Conservation (phyloP, 768 basidiomycete species). For the Holtermanniella nyarrowii region DNA sequence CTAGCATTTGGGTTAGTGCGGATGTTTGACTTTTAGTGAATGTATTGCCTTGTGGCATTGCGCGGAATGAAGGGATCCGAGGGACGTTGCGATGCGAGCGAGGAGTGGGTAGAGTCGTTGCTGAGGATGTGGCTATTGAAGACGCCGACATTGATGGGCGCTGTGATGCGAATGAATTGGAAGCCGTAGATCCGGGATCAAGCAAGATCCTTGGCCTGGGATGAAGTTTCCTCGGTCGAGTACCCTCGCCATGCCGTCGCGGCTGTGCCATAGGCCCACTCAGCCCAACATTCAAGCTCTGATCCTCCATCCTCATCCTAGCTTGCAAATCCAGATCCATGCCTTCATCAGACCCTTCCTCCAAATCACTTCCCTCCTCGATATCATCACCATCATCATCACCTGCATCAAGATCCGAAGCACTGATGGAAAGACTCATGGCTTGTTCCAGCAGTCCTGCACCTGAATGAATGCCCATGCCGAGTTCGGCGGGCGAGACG, state of each 20-base stretch:
- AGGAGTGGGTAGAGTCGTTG: not conserved
- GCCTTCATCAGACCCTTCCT: slow-evolving; percentile 11
- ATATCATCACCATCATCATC: slow-evolving; percentile 13
- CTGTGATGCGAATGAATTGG: not conserved
- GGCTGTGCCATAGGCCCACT: not conserved
- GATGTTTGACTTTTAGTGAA: not conserved
- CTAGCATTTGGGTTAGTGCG: not conserved
- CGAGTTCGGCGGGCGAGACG: not conserved
- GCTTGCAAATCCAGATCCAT: not conserved
- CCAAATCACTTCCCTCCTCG: slow-evolving; percentile 34
- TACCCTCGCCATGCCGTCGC: not conserved
- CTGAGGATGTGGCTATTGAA: not conserved
- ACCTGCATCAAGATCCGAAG: slow-evolving; percentile 6
- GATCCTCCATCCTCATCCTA: not conserved
- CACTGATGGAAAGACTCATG: slow-evolving; percentile 7
- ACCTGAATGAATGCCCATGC: not conserved
- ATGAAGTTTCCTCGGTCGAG: not conserved
- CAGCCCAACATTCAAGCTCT: not conserved
- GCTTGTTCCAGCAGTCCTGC: slow-evolving; percentile 14
- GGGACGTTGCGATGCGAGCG: not conserved
- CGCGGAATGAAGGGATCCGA: not conserved
- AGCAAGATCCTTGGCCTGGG: not conserved
- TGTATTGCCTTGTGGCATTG: not conserved
- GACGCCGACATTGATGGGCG: not conserved
- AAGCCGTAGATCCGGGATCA: not conserved